A percentile compares a stretch with the other conserved stretches of the same genome.
phyloP scores from a whole-genome alignment of 2,329 filamentous ascomycete genomes.

The Ambrosiella xylebori region DNA sequence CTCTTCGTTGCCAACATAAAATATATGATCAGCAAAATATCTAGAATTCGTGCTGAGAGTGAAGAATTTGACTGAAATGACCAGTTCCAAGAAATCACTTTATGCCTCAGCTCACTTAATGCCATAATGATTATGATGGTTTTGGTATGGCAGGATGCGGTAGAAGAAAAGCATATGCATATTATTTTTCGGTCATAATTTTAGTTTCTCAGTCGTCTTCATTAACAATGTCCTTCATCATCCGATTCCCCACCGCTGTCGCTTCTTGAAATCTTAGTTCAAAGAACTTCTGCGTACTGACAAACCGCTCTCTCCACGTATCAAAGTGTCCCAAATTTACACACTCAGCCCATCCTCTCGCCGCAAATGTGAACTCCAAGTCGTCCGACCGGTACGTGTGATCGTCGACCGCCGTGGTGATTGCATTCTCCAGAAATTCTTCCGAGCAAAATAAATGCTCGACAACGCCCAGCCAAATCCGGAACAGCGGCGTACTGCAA shows the following conservation, averaged over 20 bases:
- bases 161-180: too few relatives aligned
- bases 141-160: too few relatives aligned
- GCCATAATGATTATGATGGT: too few relatives aligned
- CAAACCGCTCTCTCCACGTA: conserved; percentile 79
- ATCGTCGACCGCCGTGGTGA: conserved; percentile 75
- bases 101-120: too few relatives aligned
- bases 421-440: conserved; percentile 62
- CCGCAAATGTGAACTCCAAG: conserved; percentile 93
- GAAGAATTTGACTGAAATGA: too few relatives aligned
- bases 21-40: too few relatives aligned
- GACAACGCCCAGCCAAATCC: conserved; percentile 90
- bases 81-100: too few relatives aligned
- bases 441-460: conserved; percentile 85
- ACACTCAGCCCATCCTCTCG: conserved; percentile 86
- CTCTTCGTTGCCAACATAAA: too few relatives aligned
- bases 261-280: conserved; percentile 78
- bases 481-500: conserved; percentile 92
- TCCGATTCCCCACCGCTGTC: conserved; percentile 75
- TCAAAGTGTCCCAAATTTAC: conserved; percentile 85
- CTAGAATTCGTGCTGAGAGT: too few relatives aligned
- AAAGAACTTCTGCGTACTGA: conserved; percentile 82
- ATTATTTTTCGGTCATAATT: too few relatives aligned
- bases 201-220: conserved; percentile 18
- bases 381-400: conserved; percentile 89
- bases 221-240: conserved; percentile 90